Evolutionary conservation across 805 yeast genomes (phyloP).

Genomic region (Soucietia sequanensis): DNA sequence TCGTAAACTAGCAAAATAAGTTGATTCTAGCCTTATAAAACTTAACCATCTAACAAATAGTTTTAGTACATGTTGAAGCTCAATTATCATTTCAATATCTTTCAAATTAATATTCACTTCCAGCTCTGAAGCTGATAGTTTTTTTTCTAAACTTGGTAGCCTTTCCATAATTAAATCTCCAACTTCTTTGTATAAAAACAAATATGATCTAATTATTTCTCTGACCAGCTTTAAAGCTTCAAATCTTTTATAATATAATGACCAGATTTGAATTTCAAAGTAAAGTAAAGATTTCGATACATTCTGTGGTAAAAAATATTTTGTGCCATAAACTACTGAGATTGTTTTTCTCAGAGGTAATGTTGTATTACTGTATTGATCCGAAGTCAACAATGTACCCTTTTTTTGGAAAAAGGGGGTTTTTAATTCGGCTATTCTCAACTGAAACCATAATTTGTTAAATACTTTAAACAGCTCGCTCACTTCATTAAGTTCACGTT

Average conservation of each 20-base stretch:
- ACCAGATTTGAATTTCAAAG: constrained; percentile 14
- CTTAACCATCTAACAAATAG: constrained; percentile 24
- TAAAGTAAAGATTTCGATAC: constrained; percentile 5
- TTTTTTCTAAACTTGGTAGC: constrained; percentile 3
- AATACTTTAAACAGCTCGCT: constrained; percentile 16
- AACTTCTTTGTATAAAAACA: constrained; percentile 15
- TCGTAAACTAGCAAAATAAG: constrained; percentile 28
- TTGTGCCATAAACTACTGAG: constrained; percentile 13
- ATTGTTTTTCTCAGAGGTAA: constrained; percentile 21
- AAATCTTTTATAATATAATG: constrained; percentile 19
- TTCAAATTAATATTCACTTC: neutral
- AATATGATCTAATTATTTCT: constrained; percentile 15
- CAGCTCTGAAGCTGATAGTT: neutral
- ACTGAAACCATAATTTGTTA: constrained; percentile 24
- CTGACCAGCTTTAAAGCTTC: constrained; percentile 6
- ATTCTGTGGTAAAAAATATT: neutral
- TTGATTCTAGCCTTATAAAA: constrained; percentile 23
- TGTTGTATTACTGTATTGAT: constrained; percentile 21
- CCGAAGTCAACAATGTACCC: constrained; percentile 23
- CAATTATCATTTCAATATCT: constrained; percentile 5
- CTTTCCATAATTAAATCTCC: constrained; percentile 7
- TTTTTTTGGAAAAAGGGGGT: constrained; percentile 26
- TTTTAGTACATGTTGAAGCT: constrained; percentile 14
- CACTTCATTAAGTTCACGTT: neutral
- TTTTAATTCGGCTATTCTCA: constrained; percentile 26